Percentiles rank a stretch among this genome's conserved stretches.
Evolutionary conservation across 352 stramenopile species (phyloP).

Genomic region (Pythium volutum): DNA sequence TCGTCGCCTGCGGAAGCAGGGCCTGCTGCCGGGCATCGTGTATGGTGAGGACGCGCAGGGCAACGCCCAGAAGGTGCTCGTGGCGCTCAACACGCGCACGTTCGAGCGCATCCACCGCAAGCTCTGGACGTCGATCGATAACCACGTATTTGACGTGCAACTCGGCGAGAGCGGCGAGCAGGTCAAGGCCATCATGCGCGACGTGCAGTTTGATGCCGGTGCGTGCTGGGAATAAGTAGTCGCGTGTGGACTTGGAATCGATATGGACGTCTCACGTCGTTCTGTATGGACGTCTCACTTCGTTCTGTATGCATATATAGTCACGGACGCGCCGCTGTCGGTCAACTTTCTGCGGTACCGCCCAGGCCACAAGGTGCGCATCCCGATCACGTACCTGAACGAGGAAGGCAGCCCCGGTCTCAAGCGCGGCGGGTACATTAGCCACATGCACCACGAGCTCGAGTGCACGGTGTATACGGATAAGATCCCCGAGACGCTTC

Average conservation of each 20-base stretch:
- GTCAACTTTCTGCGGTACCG: constrained; percentile 95
- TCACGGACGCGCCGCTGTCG: constrained; percentile 71
- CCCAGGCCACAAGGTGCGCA: constrained; percentile 84
- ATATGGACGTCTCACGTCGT: not conserved
- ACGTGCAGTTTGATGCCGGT: constrained; percentile 82
- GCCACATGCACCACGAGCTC: constrained; percentile 85
- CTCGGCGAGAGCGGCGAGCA: constrained; percentile 44
- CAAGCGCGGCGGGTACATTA: constrained; percentile 94
- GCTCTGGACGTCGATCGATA: constrained; percentile 83
- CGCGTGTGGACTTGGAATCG: too few relatives aligned
- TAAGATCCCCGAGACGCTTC: constrained; percentile 66
- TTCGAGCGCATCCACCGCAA: constrained; percentile 87
- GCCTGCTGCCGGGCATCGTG: constrained; percentile 74
- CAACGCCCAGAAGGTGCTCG: constrained; percentile 65
- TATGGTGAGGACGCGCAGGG: constrained; percentile 80
- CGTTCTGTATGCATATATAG: constrained; percentile 22
- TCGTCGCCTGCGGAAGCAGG: constrained; percentile 78
- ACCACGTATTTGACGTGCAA: constrained; percentile 85
- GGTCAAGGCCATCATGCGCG: constrained; percentile 85
- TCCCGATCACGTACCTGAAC: constrained; percentile 92
- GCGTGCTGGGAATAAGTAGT: constrained; percentile 13
- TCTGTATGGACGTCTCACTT: not conserved
- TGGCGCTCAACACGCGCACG: constrained; percentile 61
- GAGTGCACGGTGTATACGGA: constrained; percentile 79
- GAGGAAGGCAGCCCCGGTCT: constrained; percentile 92